These are phyloP conservation scores for Rhizomucor pusillus DNA, from an alignment of 371 early-diverging fungal species.

Conservation along the genomic window DNA sequence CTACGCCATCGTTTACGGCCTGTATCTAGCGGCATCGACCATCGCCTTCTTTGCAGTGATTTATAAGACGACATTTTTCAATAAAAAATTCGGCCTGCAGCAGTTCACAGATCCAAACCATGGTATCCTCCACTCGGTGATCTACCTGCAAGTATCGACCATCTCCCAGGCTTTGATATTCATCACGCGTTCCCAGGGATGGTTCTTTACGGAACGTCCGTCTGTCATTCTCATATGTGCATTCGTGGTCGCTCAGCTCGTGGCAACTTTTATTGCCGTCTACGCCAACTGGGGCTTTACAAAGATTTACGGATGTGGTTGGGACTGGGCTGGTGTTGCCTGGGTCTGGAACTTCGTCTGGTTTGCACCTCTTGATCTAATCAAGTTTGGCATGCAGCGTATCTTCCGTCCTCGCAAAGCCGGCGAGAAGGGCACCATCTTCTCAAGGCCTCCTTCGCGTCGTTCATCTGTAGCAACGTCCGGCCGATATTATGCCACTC, in stretches of 20 bases:
- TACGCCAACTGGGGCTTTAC: slow-evolving; percentile 60
- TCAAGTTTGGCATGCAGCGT: slow-evolving; percentile 65
- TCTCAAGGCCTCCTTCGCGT: slow-evolving; percentile 13
- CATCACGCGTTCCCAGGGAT: slow-evolving; percentile 52
- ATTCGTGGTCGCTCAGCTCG: slow-evolving; percentile 50
- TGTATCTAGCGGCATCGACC: slow-evolving; percentile 53
- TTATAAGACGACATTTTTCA: slow-evolving; percentile 45
- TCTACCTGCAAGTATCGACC: slow-evolving; percentile 54
- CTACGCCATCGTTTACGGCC: slow-evolving; percentile 52
- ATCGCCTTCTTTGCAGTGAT: slow-evolving; percentile 48
- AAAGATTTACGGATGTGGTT: slow-evolving; percentile 49
- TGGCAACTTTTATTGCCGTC: slow-evolving; percentile 54
- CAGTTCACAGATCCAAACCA: slow-evolving; percentile 31
- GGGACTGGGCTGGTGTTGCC: slow-evolving; percentile 49
- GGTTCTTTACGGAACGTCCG: slow-evolving; percentile 49
- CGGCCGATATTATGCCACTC: slow-evolving; percentile 34
- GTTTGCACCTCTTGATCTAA: slow-evolving; percentile 64
- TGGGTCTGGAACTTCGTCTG: slow-evolving; percentile 71
- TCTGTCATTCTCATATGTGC: slow-evolving; percentile 43
- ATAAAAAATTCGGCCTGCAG: slow-evolving; percentile 36
- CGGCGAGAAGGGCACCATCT: slow-evolving; percentile 24
- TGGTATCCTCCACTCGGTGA: slow-evolving; percentile 42
- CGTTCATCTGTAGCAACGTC: slow-evolving; percentile 24
- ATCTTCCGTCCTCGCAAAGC: slow-evolving; percentile 33
- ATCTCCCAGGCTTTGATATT: slow-evolving; percentile 56